Evolutionary conservation across 441 rosid species (phyloP).

Genomic region (Kokia cookei): DNA sequence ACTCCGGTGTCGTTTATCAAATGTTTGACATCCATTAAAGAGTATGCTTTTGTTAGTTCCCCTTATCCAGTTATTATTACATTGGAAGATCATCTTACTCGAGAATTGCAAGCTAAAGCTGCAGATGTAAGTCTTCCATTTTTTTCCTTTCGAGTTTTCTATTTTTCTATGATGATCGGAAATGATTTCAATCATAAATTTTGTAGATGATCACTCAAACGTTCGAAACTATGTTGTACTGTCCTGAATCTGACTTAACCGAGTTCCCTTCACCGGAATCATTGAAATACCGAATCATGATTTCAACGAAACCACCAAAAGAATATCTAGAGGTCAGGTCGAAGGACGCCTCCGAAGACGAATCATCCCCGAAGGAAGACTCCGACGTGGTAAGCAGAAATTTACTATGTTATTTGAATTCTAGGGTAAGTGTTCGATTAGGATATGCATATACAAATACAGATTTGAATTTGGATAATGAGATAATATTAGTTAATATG

Average conservation of each 20-base stretch:
- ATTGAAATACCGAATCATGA: slow-evolving; percentile 44
- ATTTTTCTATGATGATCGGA: neutral
- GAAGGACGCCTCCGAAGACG: slow-evolving; percentile 37
- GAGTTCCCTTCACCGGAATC: slow-evolving; percentile 66
- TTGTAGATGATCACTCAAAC: slow-evolving; percentile 41
- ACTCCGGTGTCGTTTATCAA: slow-evolving; percentile 46
- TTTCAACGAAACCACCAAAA: slow-evolving; percentile 68
- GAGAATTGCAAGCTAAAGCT: slow-evolving; percentile 62
- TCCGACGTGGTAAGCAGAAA: slow-evolving; percentile 34
- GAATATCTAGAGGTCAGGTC: slow-evolving; percentile 49
- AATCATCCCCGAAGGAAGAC: slow-evolving; percentile 25
- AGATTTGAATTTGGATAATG: neutral
- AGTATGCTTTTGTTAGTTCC: slow-evolving; percentile 46
- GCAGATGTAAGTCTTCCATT: slow-evolving; percentile 45
- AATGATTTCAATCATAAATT: neutral
- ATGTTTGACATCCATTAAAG: slow-evolving; percentile 51
- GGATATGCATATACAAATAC: too few species aligned
- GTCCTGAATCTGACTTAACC: slow-evolving; percentile 40
- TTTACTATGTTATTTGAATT: neutral
- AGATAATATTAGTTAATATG: neutral
- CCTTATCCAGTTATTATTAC: slow-evolving; percentile 66
- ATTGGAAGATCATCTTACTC: slow-evolving; percentile 66
- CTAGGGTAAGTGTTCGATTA: neutral
- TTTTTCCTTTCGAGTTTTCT: neutral
- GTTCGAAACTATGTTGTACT: slow-evolving; percentile 44